Evolutionary conservation across 2,329 filamentous ascomycete genomes (phyloP).

Genomic region (Leptodontidium sp.): DNA sequence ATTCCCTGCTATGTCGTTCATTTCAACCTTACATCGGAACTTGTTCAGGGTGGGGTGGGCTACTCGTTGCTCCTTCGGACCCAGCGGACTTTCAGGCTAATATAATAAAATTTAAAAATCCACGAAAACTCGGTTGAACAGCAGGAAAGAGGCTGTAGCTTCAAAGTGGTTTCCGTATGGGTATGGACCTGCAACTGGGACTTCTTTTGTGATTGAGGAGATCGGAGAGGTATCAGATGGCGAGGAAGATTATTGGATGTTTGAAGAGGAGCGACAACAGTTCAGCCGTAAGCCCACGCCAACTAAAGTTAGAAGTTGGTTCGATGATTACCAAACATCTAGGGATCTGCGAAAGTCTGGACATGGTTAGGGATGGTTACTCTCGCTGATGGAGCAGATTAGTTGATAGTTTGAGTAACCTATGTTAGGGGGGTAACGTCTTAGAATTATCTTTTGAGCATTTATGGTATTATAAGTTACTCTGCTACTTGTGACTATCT

Average conservation of each 20-base stretch:
- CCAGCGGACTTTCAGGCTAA: too few species aligned
- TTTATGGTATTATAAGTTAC: too few species aligned
- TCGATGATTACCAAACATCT: constrained; percentile 28
- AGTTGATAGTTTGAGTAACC: constrained; percentile 42
- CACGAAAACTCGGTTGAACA: too few species aligned
- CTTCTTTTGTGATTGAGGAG: constrained; percentile 55
- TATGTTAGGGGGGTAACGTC: background rate
- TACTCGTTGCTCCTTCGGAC: constrained; percentile 30
- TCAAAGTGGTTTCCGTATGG: constrained; percentile 58
- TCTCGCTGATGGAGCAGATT: constrained; percentile 31
- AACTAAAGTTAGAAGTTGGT: constrained; percentile 19
- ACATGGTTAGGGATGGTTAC: too few species aligned
- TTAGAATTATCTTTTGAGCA: too few species aligned
- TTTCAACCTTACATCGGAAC: constrained; percentile 50
- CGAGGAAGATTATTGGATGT: constrained; percentile 54
- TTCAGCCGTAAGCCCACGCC: constrained; percentile 34
- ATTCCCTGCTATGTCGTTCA: constrained; percentile 57
- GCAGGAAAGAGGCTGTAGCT: constrained; percentile 50
- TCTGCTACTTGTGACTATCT: background rate
- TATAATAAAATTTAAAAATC: too few species aligned
- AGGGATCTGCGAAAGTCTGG: background rate
- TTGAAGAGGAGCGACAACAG: constrained; percentile 38
- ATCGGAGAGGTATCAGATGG: constrained; percentile 53
- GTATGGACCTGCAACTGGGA: constrained; percentile 53
- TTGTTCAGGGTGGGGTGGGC: constrained; percentile 49